These are phyloP conservation scores for Purpureocillium takamizusanense DNA, from an alignment of 2,329 filamentous ascomycete genomes.

Conservation along the genomic window DNA sequence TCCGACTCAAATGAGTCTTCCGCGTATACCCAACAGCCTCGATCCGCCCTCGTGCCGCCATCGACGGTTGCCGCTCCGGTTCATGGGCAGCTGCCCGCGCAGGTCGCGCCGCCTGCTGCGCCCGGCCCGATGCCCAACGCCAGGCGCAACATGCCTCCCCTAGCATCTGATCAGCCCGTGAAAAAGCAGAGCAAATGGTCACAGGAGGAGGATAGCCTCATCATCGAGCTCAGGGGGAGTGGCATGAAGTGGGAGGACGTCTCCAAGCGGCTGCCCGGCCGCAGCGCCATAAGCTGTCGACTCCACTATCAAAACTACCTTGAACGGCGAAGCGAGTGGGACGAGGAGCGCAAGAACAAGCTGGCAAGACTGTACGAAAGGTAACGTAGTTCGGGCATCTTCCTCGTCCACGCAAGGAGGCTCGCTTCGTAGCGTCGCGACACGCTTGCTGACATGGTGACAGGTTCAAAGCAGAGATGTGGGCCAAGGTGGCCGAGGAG, in stretches of 20 bases:
- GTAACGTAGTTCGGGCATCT: constrained; percentile 41
- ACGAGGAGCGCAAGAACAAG: constrained; percentile 96
- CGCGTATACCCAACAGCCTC: constrained; percentile 28
- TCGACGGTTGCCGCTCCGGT: constrained; percentile 7
- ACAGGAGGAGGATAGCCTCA: constrained; percentile 82
- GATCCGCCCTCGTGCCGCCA: constrained; percentile 13
- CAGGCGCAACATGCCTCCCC: constrained; percentile 29
- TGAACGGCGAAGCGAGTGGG: constrained; percentile 87
- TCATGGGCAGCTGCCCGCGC: constrained; percentile 14
- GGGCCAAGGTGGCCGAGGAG: constrained; percentile 89
- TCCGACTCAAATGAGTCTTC: constrained; percentile 65
- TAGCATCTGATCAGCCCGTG: constrained; percentile 58
- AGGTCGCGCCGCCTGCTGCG: constrained; percentile 19
- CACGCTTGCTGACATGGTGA: neutral
- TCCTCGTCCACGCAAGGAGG: too few species aligned
- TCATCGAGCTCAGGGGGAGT: constrained; percentile 80
- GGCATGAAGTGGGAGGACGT: constrained; percentile 99
- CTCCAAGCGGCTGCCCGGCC: constrained; percentile 78
- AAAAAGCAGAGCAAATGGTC: constrained; percentile 98
- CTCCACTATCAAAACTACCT: constrained; percentile 97
- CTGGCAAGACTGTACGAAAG: constrained; percentile 90
- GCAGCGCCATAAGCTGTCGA: constrained; percentile 88
- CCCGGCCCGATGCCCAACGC: constrained; percentile 20
- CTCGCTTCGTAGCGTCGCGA: too few species aligned
- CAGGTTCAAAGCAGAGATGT: constrained; percentile 97